A percentile compares a stretch with the other conserved stretches of the same genome.
phyloP scores from a whole-genome alignment of 768 basidiomycete genomes.

The Leccinum ochraceum region DNA sequence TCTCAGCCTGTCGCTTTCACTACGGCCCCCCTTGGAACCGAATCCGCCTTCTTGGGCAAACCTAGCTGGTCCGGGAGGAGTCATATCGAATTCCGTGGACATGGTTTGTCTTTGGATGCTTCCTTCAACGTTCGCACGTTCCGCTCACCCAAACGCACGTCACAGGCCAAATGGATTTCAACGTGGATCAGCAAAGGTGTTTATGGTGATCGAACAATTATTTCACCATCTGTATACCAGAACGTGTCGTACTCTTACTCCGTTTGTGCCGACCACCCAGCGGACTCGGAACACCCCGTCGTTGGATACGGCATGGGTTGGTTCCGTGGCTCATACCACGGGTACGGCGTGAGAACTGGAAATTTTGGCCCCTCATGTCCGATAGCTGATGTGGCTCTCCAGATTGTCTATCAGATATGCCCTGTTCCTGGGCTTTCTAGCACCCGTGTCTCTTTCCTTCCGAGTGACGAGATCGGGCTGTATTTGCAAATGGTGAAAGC shows the following conservation, averaged over 20 bases:
- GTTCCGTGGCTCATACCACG: constrained; percentile 39
- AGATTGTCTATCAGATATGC: constrained; percentile 40
- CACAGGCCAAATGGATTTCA: no score
- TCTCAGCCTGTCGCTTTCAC: constrained; percentile 80
- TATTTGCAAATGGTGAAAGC: constrained; percentile 35
- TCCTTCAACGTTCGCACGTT: no score
- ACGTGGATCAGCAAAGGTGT: constrained; percentile 37
- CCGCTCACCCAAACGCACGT: no score
- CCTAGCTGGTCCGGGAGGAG: constrained; percentile 3
- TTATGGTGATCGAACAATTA: constrained; percentile 31
- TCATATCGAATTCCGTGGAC: background rate
- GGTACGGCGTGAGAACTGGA: constrained; percentile 37
- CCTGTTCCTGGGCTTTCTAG: constrained; percentile 35
- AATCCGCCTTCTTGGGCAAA: constrained; percentile 26
- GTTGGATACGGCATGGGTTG: constrained; percentile 46
- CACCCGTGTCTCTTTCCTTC: constrained; percentile 35
- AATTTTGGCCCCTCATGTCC: background rate
- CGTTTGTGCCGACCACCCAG: constrained; percentile 16
- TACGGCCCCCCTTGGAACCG: constrained; percentile 67
- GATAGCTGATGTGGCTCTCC: background rate
- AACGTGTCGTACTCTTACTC: constrained; percentile 35
- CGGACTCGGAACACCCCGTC: constrained; percentile 28
- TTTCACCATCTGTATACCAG: constrained; percentile 33
- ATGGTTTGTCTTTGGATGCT: no score
- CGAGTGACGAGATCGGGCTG: constrained; percentile 36